Conservation (phyloP, 257 asterid genomes). For the Jacaranda mimosifolia region DNA sequence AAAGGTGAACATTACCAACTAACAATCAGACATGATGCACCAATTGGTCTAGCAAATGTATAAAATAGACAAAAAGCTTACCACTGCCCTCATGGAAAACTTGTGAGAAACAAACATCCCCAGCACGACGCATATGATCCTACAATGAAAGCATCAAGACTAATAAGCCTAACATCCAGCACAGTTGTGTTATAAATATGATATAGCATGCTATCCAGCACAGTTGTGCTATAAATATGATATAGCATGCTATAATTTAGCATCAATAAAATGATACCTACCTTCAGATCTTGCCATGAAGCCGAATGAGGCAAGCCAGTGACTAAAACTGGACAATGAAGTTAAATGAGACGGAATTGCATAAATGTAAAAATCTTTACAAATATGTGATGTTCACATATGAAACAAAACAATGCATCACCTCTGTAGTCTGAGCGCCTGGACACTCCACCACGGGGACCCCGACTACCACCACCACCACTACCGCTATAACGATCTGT, state of each 20-base stretch:
- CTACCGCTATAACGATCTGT: slow-evolving; percentile 72
- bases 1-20: background rate
- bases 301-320: slow-evolving; percentile 94
- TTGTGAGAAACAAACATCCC: slow-evolving; percentile 99
- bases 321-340: slow-evolving; percentile 65
- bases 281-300: slow-evolving; percentile 99
- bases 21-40: background rate
- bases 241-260: slow-evolving; percentile 18
- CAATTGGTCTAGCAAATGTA: background rate
- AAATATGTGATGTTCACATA: slow-evolving; percentile 5
- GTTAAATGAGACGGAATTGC: slow-evolving; percentile 28
- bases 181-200: slow-evolving; percentile 9
- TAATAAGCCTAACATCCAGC: slow-evolving; percentile 20
- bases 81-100: slow-evolving; percentile 96
- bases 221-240: slow-evolving; percentile 1
- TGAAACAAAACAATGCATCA: slow-evolving; percentile 25
- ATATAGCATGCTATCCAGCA: slow-evolving; percentile 25
- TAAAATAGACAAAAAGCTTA: slow-evolving; percentile 46
- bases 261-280: slow-evolving; percentile 36
- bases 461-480: slow-evolving; percentile 71
- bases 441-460: slow-evolving; percentile 95
- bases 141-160: slow-evolving; percentile 39
- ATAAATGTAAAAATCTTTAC: background rate
- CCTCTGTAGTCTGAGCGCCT: slow-evolving; percentile 94
- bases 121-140: slow-evolving; percentile 99